Base-by-base conservation (phyloP, 192 early-diverging fungal species). In the Podila horticola region DNA sequence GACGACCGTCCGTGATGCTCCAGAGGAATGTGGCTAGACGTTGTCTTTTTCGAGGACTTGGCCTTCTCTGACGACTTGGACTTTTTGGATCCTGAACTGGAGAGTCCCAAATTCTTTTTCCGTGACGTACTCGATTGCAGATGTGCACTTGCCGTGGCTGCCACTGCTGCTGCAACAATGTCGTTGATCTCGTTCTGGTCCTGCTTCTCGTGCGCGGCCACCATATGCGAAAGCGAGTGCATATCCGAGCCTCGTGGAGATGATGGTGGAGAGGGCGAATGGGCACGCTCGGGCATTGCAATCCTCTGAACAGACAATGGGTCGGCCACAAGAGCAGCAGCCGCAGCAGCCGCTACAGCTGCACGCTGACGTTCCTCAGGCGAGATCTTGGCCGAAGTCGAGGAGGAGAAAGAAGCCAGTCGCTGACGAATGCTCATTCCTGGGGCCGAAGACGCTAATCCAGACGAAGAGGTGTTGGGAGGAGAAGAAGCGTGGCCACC, bases 161-260 rank as follows among this genome's bases (percentile, higher is more conserved):
- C 71, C 2, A 81, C 77, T n/a, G 77, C 77, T 6, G 77, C 77
- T 0, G 77, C 77, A 28, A 81, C 71, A 60, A 81, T 81, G 28
- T 81, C 77, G 28, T 52, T 81, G 33, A 81, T 81, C 60, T 81
- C 77, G 34, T 60, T 41, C 19, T 71, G 65, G 26, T 69, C 60
- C 8, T 66, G 63, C 10, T 50, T 49, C 5, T 38, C 22, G 15
- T 60, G 50, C 6, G n/a, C 0, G 7, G 50, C 17, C 50, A 52
- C 50, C 50, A 52, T n/a, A 52, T 52, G 50, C 11, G 50, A 52
- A 22, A 52, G 17, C 17, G 50, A 52, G 17, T 52, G 17, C n/a
- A 52, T 52, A 52, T 41, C 67, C 7, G 75, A 63, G 13, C 64
- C 75, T 15, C 75, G 75, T 22, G 75, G 75, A 5, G 75, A 79